These are phyloP conservation scores for Mortierella sp. DNA, from an alignment of 371 early-diverging fungal genomes.

Conservation along the genomic window DNA sequence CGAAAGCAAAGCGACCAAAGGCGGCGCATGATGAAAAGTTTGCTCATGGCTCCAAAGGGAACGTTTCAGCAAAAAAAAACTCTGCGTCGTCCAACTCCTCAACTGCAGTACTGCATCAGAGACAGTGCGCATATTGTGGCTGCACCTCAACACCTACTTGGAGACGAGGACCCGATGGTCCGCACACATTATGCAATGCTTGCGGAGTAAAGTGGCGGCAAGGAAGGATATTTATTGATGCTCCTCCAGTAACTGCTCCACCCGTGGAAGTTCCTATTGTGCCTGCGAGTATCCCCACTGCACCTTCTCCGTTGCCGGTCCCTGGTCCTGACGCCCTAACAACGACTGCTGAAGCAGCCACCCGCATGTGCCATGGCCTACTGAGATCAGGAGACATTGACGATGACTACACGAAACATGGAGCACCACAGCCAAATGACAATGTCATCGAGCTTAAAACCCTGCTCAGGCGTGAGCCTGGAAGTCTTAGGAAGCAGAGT, in stretches of 20 bases:
- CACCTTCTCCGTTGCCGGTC: conserved; percentile 1
- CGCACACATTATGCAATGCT: conserved; percentile 76
- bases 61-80: neutral
- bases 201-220: conserved; percentile 74
- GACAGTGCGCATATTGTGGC: conserved; percentile 69
- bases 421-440: neutral
- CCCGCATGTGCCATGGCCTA: conserved; percentile 12
- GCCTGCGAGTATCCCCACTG: neutral
- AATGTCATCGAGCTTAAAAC: neutral
- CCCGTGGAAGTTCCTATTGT: neutral
- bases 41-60: neutral
- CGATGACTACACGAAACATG: neutral
- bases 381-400: neutral
- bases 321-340: conserved; percentile 8
- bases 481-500: neutral
- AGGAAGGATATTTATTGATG: conserved; percentile 63
- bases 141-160: conserved; percentile 78
- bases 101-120: conserved; percentile 9
- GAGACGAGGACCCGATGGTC: conserved; percentile 79
- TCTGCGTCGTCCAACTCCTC: neutral
- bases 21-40: conserved; percentile 14
- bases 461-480: neutral
- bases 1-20: conserved; percentile 14
- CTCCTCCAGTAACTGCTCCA: neutral
- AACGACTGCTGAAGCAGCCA: conserved; percentile 40